Base-by-base conservation (phyloP, 2,329 filamentous ascomycete species). In the Colletotrichum tabaci region DNA sequence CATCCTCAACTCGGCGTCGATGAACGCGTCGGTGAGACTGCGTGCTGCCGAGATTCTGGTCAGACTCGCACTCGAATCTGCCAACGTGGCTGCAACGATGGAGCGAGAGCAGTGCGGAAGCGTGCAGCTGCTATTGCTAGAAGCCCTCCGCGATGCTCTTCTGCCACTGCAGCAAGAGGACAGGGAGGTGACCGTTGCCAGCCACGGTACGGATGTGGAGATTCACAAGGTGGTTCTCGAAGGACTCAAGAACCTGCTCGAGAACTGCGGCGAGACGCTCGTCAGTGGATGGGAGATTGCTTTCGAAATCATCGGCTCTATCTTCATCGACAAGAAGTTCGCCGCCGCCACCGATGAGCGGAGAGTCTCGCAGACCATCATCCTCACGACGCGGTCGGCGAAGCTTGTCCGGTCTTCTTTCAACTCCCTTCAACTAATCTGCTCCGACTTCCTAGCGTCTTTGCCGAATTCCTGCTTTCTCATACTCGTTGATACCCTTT, bases 381-480 rank as follows among this genome's bases (percentile, higher is more conserved):
- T 80, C 0, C 80, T 90, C 2, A 83, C 81, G 42, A 90, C 88
- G 8, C 84, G 87, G 60, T 96, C 95, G 15, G 87, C 91, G 55
- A 92, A 92, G 74, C 88, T 98, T 26, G 93, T 98, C 62, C 90
- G 95, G 73, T 92, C 94, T 18, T 93, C 96, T 0, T 99, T 99
- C 80, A 93, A 90, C 74, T 97, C 95, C 2, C 85, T 97, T 15
- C 94, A 98, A 79, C 89, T 99, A 3, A 93, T 99, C 56, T 97
- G 95, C 80, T 98, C 96, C 0, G 96, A 99, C 80, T 99, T 99
- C 77, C 83, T 99, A 44, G 87, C 91, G 16, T 91, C 93, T 8
- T 87, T 91, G 67, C 93, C 90, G 56, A 90, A 89, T 79, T 89
- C 86, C 61, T 98, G 89, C 84, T 94, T 92, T 80, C 87, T 91